A percentile compares a stretch with the other conserved stretches of the same genome.
phyloP scores from a whole-genome alignment of 1,284 basidiomycete species.

The Sanghuangporus weigelae region DNA sequence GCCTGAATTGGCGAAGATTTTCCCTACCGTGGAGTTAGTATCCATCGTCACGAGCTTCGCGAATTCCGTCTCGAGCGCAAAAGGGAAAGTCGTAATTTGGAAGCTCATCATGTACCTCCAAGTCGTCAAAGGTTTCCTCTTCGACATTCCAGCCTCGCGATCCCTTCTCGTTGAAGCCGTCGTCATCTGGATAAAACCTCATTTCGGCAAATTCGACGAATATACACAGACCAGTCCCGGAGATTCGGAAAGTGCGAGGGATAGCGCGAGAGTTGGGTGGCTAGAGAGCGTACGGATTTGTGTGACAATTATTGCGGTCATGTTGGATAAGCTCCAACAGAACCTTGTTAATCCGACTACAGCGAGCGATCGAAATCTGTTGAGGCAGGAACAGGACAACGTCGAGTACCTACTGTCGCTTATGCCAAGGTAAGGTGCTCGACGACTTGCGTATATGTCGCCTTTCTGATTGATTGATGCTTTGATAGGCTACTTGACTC shows the following conservation, averaged over 20 bases:
- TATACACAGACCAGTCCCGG: conserved; percentile 55
- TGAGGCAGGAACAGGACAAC: conserved; percentile 87
- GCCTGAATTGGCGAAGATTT: conserved; percentile 81
- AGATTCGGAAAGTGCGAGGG: conserved; percentile 61
- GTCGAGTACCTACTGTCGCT: conserved; percentile 86
- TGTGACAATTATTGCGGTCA: conserved; percentile 81
- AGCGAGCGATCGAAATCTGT: conserved; percentile 51
- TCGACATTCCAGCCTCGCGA: conserved; percentile 79
- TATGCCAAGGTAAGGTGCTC: conserved; percentile 63
- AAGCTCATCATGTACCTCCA: conserved; percentile 93
- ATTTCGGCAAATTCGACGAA: conserved; percentile 90
- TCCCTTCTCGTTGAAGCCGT: conserved; percentile 83
- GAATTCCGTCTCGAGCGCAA: conserved; percentile 73
- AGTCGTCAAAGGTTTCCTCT: conserved; percentile 83
- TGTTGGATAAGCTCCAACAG: conserved; percentile 86
- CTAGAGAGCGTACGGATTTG: conserved; percentile 85
- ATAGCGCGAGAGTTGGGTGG: conserved; percentile 82
- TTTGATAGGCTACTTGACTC: conserved; percentile 70
- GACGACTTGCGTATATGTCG: background rate
- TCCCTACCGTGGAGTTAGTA: conserved; percentile 76
- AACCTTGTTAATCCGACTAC: conserved; percentile 69
- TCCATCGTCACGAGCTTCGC: conserved; percentile 85
- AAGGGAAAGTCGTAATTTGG: conserved; percentile 88
- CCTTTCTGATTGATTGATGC: conserved; percentile 17
- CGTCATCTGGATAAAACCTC: conserved; percentile 91